Evolutionary conservation across 805 yeast genomes (phyloP), one percentile per base, ranked within the genome.

Genomic region (Candida ponderosae): DNA sequence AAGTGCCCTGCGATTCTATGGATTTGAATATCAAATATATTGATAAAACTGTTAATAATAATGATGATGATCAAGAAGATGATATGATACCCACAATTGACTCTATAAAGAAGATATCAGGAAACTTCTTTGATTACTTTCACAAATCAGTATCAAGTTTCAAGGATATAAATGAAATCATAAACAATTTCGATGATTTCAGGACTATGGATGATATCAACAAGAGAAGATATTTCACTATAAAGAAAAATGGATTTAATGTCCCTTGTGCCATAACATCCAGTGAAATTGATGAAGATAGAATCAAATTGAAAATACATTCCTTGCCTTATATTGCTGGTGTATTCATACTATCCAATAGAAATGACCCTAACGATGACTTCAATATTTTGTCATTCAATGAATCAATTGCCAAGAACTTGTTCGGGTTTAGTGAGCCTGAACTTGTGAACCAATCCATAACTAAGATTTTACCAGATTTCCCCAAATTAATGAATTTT

Each of bases 281-380:
- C 2, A 73, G 72, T 24, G 74, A 78, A 3, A 49, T 79, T 18
- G 76, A 76, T 36, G 66, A 69, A 36, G 68, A 64, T 29, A 62
- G 66, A 29, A 46, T 64, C 2, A 53, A 53, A 18, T 54, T 79
- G 17, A 80, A 82, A 45, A 69, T 86, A 16, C 89, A 83, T 51
- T 69, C 89, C 5, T 59, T 86, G 48, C 95, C 95, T 0, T 84
- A 85, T 57, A 83, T 86, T 47, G 93, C 95, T 1, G 96, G 96
- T 30, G 74, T 85, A 20, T 79, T 87, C 50, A 79, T 85, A 11
- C 63, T 87, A 13, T 76, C 81, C 34, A 65, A 79, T 1, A 9
- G 6, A 3, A 24, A 13, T 24, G 28, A n/a, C 6, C 2, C n/a
- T 24, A 8, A 13, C 3, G 18, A 37, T 6, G 57, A 57, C 33